A percentile compares a stretch with the other conserved stretches of the same genome.
These are phyloP conservation scores for Lotmaria passim DNA, from an alignment of 208 protist species.

Conservation along the genomic window DNA sequence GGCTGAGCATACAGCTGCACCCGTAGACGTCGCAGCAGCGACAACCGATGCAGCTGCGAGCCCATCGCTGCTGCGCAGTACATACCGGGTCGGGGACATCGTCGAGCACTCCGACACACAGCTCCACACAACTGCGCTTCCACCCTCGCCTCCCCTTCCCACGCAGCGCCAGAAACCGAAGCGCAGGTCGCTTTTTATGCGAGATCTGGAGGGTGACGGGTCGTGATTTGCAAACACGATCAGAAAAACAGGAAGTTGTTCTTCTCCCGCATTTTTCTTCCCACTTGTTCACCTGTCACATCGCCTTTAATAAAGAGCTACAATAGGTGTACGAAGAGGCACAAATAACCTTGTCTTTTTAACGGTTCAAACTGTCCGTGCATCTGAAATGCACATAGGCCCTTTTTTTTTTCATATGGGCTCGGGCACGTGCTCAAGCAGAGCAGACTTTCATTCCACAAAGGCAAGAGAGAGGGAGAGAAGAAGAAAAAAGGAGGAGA, in stretches of 20 bases:
- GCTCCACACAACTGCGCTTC: not conserved
- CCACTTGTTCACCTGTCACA: no score
- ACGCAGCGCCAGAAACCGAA: conserved; percentile 33
- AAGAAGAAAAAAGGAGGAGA: no score
- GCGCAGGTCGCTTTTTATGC: conserved; percentile 64
- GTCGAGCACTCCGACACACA: conserved; percentile 42
- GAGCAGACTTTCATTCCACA: no score
- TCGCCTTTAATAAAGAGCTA: no score
- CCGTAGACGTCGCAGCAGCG: not conserved
- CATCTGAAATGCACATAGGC: no score
- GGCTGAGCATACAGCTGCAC: not conserved
- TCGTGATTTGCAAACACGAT: not conserved
- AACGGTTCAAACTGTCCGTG: no score
- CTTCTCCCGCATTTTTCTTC: no score
- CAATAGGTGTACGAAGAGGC: not conserved
- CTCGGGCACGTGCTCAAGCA: no score
- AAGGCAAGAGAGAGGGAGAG: no score
- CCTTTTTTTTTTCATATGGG: no score
- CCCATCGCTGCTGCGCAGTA: conserved; percentile 15
- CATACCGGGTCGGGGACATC: conserved; percentile 53
- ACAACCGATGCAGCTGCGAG: not conserved
- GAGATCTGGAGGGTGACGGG: conserved; percentile 33
- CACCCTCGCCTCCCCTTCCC: conserved; percentile 3
- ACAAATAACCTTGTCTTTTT: not conserved
- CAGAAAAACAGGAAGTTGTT: not conserved